Percentiles rank a stretch among this genome's conserved stretches.
These are phyloP conservation scores for Thozetella sp. DNA, from an alignment of 495 filamentous ascomycete genomes.

Conservation along the genomic window DNA sequence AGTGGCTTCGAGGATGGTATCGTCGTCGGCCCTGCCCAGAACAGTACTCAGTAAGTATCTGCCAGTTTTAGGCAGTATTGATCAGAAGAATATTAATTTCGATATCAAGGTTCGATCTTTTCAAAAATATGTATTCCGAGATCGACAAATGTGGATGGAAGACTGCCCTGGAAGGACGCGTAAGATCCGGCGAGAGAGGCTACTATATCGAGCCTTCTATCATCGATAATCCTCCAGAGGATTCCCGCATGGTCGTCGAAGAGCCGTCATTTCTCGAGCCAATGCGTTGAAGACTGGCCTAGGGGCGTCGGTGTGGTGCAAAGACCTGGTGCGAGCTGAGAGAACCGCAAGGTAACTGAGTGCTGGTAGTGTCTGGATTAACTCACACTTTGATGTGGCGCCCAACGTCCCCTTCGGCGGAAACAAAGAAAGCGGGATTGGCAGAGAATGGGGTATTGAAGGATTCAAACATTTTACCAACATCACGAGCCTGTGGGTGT, in stretches of 20 bases:
- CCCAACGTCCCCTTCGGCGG: constrained; percentile 50
- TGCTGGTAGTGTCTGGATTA: constrained; percentile 55
- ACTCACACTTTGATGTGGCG: constrained; percentile 42
- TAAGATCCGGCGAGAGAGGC: constrained; percentile 16
- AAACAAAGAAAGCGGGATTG: constrained; percentile 61
- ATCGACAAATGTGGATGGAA: constrained; percentile 36
- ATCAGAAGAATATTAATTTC: no score
- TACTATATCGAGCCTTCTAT: constrained; percentile 39
- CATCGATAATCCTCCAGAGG: constrained; percentile 35
- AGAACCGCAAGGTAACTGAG: constrained; percentile 44
- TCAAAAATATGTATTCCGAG: constrained; percentile 36
- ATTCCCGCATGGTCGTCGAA: constrained; percentile 29
- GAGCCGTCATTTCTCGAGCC: constrained; percentile 49
- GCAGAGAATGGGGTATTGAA: constrained; percentile 18
- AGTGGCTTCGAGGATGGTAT: constrained; percentile 28
- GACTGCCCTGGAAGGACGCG: constrained; percentile 20
- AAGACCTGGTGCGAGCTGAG: constrained; percentile 42
- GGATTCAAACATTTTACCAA: constrained; percentile 11
- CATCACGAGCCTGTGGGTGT: constrained; percentile 9
- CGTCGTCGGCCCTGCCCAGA: constrained; percentile 56
- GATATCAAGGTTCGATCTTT: constrained; percentile 37
- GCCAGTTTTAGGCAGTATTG: no score
- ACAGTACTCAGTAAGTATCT: constrained; percentile 43
- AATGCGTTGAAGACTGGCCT: constrained; percentile 52
- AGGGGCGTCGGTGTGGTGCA: constrained; percentile 50